phyloP scores from a whole-genome alignment of 2,329 filamentous ascomycete species.

The Trichoderma sp. region DNA sequence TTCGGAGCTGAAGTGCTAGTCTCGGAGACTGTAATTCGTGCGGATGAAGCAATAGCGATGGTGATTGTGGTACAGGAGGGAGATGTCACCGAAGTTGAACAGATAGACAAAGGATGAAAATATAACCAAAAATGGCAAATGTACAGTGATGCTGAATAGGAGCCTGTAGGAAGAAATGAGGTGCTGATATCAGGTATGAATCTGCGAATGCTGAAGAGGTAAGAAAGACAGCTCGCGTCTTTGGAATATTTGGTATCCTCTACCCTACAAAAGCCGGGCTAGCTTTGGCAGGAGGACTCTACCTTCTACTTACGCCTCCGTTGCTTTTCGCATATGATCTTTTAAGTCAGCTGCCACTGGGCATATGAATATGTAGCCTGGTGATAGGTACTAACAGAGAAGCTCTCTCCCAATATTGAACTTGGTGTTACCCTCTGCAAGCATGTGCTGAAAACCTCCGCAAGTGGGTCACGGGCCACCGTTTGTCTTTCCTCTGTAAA shows the following conservation, averaged over 20 bases:
- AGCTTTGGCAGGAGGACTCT: not conserved
- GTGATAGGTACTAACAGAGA: not conserved
- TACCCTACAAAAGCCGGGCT: not conserved
- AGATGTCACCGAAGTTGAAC: not conserved
- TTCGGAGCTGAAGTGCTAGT: not conserved
- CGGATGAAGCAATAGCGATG: constrained; percentile 5
- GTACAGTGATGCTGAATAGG: not conserved
- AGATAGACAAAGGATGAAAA: not conserved
- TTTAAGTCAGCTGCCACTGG: not conserved
- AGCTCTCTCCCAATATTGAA: not conserved
- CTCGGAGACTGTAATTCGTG: not conserved
- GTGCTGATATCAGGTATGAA: not conserved
- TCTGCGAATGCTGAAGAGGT: not conserved
- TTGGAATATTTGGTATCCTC: not conserved
- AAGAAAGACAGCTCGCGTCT: not conserved
- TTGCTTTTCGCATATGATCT: not conserved
- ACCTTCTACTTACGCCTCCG: not conserved
- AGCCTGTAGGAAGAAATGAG: not conserved
- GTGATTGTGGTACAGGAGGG: constrained; percentile 2
- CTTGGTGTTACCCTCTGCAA: not conserved
- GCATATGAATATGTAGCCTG: not conserved
- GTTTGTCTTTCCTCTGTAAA: not conserved
- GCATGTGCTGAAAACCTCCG: not conserved
- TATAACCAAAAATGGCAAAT: not conserved
- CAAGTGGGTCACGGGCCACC: not conserved